Conservation (phyloP, 805 yeast genomes). For the Torulaspora maleeae region DNA sequence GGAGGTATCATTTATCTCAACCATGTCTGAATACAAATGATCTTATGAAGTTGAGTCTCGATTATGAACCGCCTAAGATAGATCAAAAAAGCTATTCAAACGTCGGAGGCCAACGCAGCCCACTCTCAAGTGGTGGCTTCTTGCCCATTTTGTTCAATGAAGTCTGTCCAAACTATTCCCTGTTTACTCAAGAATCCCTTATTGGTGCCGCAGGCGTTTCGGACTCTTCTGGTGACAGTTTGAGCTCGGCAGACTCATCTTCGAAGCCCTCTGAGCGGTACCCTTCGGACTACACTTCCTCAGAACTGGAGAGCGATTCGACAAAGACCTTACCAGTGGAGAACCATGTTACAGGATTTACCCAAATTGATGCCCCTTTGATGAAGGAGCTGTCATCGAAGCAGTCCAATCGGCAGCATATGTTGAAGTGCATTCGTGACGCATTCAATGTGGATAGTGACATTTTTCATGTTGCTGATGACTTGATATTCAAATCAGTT, state of each 20-base stretch:
- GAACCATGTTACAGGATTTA: slow-evolving; percentile 42
- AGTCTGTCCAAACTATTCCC: slow-evolving; percentile 47
- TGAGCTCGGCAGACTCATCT: slow-evolving; percentile 24
- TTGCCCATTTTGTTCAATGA: slow-evolving; percentile 63
- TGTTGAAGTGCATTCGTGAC: slow-evolving; percentile 56
- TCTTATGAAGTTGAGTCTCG: slow-evolving; percentile 60
- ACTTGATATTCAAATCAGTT: slow-evolving; percentile 56
- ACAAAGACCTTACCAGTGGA: not conserved
- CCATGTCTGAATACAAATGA: slow-evolving; percentile 45
- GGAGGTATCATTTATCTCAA: slow-evolving; percentile 30
- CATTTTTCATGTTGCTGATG: slow-evolving; percentile 51
- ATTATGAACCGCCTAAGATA: slow-evolving; percentile 52
- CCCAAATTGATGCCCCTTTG: slow-evolving; percentile 41
- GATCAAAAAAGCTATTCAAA: slow-evolving; percentile 25
- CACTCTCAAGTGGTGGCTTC: slow-evolving; percentile 58
- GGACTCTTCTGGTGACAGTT: slow-evolving; percentile 1
- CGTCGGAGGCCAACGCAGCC: slow-evolving; percentile 49
- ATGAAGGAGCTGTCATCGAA: slow-evolving; percentile 24
- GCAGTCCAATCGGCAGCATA: slow-evolving; percentile 41
- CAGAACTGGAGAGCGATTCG: not conserved
- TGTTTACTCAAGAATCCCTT: slow-evolving; percentile 50
- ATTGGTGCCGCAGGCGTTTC: slow-evolving; percentile 50
- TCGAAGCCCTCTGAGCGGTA: slow-evolving; percentile 19
- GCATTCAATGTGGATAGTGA: slow-evolving; percentile 57
- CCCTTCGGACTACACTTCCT: slow-evolving; percentile 13